Evolutionary conservation across 352 stramenopile genomes (phyloP), one percentile per base, ranked within the genome.

Genomic region (Thraustotheca clavata): DNA sequence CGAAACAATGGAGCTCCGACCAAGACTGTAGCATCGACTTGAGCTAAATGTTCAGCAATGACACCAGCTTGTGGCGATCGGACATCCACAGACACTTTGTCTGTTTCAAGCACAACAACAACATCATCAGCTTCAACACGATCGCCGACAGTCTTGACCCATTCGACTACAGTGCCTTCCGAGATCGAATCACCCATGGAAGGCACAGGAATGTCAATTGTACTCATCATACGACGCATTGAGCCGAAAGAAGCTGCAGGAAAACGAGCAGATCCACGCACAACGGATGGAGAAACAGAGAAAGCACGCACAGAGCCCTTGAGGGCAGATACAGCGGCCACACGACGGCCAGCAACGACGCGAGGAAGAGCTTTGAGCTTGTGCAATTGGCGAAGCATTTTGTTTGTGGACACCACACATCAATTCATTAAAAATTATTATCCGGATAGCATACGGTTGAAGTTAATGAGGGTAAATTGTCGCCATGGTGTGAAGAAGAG

Each of bases 81-180:
- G 29, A 97, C 88, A 59, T 97, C 89, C 9, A 97, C 86, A 62
- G 78, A 94, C n/a, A 94, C 95, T 76, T 99, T 99, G 76, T 99
- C 97, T 9, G 97, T 99, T 78, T 99, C 97, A 6, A 99, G 79
- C 47, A 98, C 89, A n/a, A 98, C 87, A 0, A 99, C 88, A n/a
- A 99, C 95, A 34, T 99, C 96, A 72, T 99, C 96, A 40, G 86
- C 83, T 6, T 88, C 76, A 38, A 99, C 87, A 38, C 77, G 87
- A 67, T 99, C 96, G 35, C 97, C 96, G 0, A 89, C 78, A 32
- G 86, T 70, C 68, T 98, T 97, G 49, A 95, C 75, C 80, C 96
- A 98, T 70, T 98, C 88, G 7, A 98, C 95, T 35, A 99, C 89
- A 11, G 95, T 99, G 36, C 96, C 97, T 74, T 99, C 94, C 1